These are phyloP conservation scores for Epichloe scottii DNA, from an alignment of 2,329 filamentous ascomycete species.

Conservation along the genomic window DNA sequence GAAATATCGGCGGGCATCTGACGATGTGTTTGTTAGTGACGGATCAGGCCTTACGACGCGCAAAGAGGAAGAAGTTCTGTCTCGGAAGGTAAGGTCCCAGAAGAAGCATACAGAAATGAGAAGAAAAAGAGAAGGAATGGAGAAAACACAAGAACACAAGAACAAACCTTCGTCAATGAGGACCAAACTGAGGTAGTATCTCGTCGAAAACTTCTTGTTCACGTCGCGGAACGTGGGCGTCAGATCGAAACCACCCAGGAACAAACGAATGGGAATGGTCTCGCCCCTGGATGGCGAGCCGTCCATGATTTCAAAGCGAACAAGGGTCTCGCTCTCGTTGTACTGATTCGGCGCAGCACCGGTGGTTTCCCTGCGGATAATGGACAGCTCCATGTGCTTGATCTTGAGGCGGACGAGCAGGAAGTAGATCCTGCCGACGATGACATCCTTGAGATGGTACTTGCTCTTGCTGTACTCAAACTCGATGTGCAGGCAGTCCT, in stretches of 20 bases:
- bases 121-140: not conserved
- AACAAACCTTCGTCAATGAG: conserved; percentile 79
- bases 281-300: conserved; percentile 90
- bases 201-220: conserved; percentile 98
- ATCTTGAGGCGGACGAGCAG: conserved; percentile 94
- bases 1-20: conserved; percentile 93
- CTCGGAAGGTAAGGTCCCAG: too few relatives aligned
- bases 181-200: conserved; percentile 94
- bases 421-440: conserved; percentile 97
- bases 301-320: conserved; percentile 99
- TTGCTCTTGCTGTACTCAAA: conserved; percentile 99
- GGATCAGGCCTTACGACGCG: too few relatives aligned
- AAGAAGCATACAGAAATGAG: not conserved
- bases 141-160: too few relatives aligned
- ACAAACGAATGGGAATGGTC: conserved; percentile 93
- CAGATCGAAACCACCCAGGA: conserved; percentile 93
- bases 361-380: conserved; percentile 92
- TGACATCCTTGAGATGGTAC: conserved; percentile 98
- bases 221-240: conserved; percentile 98
- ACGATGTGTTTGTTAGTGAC: not conserved
- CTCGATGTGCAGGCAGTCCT: conserved; percentile 97
- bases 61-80: too few relatives aligned
- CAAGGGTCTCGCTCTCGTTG: conserved; percentile 96
- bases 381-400: conserved; percentile 98
- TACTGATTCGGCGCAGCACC: conserved; percentile 96